A percentile compares a stretch with the other conserved stretches of the same genome.
phyloP scores from a whole-genome alignment of 2,329 filamentous ascomycete genomes.

The Sclerotinia trifoliorum region DNA sequence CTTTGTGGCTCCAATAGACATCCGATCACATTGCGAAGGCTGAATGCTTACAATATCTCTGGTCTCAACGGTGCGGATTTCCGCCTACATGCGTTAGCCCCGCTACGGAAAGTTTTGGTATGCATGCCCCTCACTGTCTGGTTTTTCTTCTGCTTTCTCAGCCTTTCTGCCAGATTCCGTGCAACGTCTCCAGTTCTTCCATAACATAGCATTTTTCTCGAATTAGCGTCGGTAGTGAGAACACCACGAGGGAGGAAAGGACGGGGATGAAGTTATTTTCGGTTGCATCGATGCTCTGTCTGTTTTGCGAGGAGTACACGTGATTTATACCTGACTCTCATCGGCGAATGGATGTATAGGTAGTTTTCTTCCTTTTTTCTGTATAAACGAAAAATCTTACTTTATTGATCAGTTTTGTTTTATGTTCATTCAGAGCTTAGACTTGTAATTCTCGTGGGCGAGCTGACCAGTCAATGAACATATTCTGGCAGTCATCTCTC shows the following conservation, averaged over 20 bases:
- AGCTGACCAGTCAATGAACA: background rate
- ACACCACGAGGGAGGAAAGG: too few species aligned
- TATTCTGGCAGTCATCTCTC: background rate
- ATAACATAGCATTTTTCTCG: background rate
- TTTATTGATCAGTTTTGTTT: background rate
- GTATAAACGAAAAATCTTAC: background rate
- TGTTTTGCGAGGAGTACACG: background rate
- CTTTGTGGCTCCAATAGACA: background rate
- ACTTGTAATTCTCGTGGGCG: background rate
- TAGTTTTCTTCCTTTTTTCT: background rate
- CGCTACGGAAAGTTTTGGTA: constrained; percentile 3
- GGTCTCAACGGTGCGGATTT: background rate
- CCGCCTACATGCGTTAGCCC: background rate
- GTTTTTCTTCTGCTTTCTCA: background rate
- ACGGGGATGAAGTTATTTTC: background rate
- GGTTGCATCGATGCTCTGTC: too few species aligned
- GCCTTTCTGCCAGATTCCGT: background rate
- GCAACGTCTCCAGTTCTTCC: background rate
- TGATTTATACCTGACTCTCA: background rate
- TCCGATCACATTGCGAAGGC: background rate
- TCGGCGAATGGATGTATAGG: background rate
- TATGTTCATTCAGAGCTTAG: background rate
- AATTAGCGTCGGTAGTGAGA: background rate
- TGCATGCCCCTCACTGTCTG: background rate
- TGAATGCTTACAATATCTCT: background rate